Evolutionary conservation across 129 eudicot species (phyloP).

Genomic region (Flaveria robusta): DNA sequence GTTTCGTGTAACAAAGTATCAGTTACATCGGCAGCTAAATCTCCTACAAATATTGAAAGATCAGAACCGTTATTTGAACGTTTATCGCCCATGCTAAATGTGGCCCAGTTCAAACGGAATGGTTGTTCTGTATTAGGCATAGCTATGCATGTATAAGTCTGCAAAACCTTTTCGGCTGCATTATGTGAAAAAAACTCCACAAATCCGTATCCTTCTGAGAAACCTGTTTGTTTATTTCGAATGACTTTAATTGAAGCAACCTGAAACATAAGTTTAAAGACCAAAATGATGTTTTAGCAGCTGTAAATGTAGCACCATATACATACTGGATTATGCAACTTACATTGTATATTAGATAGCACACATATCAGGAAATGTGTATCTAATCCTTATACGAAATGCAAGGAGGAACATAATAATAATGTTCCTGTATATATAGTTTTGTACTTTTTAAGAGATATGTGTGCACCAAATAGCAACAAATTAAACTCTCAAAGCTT

Average conservation of each 20-base stretch:
- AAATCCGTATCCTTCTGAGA: constrained; percentile 88
- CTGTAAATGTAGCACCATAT: neutral
- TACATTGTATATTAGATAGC: neutral
- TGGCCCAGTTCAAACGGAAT: constrained; percentile 87
- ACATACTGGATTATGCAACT: neutral
- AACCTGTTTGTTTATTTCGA: constrained; percentile 85
- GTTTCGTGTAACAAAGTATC: constrained; percentile 80
- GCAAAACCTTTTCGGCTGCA: constrained; percentile 80
- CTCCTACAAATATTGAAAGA: constrained; percentile 91
- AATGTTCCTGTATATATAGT: too few relatives aligned
- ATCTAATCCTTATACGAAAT: too few relatives aligned
- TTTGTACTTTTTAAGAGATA: too few relatives aligned
- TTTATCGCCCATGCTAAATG: constrained; percentile 91
- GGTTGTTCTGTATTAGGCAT: constrained; percentile 86
- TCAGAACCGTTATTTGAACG: constrained; percentile 81
- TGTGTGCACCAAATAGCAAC: too few relatives aligned
- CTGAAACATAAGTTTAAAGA: constrained; percentile 35
- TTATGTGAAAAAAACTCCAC: constrained; percentile 75
- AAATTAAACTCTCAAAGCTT: too few relatives aligned
- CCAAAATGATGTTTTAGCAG: neutral
- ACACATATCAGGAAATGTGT: too few relatives aligned
- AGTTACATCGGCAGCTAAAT: constrained; percentile 87
- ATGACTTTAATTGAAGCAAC: constrained; percentile 79
- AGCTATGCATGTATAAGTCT: constrained; percentile 50
- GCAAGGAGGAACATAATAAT: too few relatives aligned